Conservation (phyloP, 2,329 filamentous ascomycete species). For the Colletotrichum plurivorum region DNA sequence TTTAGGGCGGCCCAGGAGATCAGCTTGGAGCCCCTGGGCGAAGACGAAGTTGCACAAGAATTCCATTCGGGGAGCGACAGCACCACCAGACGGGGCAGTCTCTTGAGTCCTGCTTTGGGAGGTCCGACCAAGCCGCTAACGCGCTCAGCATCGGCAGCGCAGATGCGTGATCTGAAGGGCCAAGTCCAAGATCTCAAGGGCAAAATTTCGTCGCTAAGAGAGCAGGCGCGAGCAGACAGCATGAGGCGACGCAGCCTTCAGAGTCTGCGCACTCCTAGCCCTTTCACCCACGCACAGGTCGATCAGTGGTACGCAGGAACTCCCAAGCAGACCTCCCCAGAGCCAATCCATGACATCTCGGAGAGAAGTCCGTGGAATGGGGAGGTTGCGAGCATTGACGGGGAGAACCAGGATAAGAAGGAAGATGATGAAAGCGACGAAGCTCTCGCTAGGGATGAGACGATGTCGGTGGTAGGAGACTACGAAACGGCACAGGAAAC, state of each 20-base stretch:
- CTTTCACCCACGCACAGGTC: constrained; percentile 78
- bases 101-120: constrained; percentile 63
- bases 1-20: constrained; percentile 60
- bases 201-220: constrained; percentile 84
- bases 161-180: constrained; percentile 81
- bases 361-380: constrained; percentile 49
- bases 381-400: constrained; percentile 47
- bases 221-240: constrained; percentile 84
- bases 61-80: constrained; percentile 49
- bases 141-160: constrained; percentile 79
- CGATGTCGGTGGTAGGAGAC: constrained; percentile 41
- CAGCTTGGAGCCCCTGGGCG: constrained; percentile 66
- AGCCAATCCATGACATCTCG: constrained; percentile 37
- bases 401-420: constrained; percentile 42
- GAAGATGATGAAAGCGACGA: constrained; percentile 26
- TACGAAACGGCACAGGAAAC: constrained; percentile 47
- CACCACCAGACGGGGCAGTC: constrained; percentile 51
- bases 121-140: constrained; percentile 63
- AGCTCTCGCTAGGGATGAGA: constrained; percentile 14
- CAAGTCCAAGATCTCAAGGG: constrained; percentile 90
- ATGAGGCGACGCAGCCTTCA: constrained; percentile 83
- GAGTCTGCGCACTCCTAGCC: constrained; percentile 81
- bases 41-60: constrained; percentile 60
- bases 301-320: constrained; percentile 66
- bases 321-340: constrained; percentile 43